Conservation (phyloP, 805 yeast species). For the Wickerhamomyces sydowiorum region DNA sequence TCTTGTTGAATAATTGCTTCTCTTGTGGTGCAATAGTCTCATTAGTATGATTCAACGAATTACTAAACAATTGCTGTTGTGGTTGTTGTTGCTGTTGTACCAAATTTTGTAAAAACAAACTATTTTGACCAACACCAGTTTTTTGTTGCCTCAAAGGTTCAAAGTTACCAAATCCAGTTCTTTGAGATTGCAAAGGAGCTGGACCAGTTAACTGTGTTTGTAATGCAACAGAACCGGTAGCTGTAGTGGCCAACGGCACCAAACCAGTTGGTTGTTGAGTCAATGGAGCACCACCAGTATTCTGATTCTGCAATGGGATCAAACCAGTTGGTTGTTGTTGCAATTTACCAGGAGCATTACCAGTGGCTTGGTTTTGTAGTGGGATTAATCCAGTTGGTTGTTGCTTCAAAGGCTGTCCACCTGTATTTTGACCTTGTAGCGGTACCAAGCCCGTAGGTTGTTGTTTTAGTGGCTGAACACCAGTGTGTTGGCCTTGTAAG, state of each 20-base stretch:
- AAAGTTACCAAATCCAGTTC: slow-evolving; percentile 41
- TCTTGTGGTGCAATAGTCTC: slow-evolving; percentile 74
- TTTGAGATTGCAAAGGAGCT: slow-evolving; percentile 47
- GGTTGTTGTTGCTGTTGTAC: slow-evolving; percentile 38
- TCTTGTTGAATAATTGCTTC: slow-evolving; percentile 77
- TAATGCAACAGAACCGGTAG: slow-evolving; percentile 24
- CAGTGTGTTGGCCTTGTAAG: slow-evolving; percentile 58
- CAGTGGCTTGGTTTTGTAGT: background rate
- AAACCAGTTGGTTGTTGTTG: slow-evolving; percentile 62
- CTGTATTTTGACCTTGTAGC: slow-evolving; percentile 15
- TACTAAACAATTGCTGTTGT: slow-evolving; percentile 16
- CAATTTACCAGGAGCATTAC: slow-evolving; percentile 18
- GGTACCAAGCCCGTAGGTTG: slow-evolving; percentile 26
- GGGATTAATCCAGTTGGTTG: slow-evolving; percentile 41
- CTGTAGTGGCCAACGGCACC: slow-evolving; percentile 26
- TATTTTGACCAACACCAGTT: slow-evolving; percentile 39
- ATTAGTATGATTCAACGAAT: slow-evolving; percentile 26
- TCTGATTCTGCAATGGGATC: slow-evolving; percentile 34
- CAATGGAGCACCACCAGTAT: slow-evolving; percentile 37
- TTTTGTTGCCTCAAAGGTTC: slow-evolving; percentile 36
- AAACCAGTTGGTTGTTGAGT: slow-evolving; percentile 27
- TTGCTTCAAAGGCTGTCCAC: slow-evolving; percentile 4
- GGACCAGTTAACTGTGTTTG: slow-evolving; percentile 5
- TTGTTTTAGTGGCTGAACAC: slow-evolving; percentile 24
- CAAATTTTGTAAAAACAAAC: slow-evolving; percentile 37